Percentiles rank a stretch among this genome's conserved stretches.
Conservation (phyloP, 805 yeast genomes). For the Metschnikowia sp. region DNA sequence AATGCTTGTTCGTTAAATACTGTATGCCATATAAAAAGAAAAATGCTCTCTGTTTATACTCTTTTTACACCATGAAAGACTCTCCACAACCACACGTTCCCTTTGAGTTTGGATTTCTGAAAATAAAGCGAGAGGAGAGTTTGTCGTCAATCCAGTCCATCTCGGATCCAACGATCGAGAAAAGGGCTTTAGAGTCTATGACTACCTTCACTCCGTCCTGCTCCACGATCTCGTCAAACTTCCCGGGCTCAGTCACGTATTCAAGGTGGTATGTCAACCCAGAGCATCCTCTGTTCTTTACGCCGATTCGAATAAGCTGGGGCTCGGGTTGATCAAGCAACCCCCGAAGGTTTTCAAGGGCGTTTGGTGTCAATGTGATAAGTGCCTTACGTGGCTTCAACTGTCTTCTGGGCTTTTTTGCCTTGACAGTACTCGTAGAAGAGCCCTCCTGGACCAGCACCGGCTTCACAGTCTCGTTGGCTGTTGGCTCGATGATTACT, state of each 20-base stretch:
- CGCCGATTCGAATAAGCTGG: conserved; percentile 85
- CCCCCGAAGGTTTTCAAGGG: conserved; percentile 64
- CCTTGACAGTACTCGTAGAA: conserved; percentile 4
- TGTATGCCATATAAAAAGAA: conserved; percentile 1
- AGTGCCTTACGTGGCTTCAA: conserved; percentile 88
- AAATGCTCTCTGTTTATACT: not conserved
- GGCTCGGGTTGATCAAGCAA: conserved; percentile 82
- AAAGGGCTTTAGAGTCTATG: conserved; percentile 93
- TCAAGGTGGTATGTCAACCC: conserved; percentile 90
- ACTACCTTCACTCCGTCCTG: conserved; percentile 93
- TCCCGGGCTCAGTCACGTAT: conserved; percentile 87
- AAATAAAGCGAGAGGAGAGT: conserved; percentile 81
- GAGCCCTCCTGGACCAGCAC: not conserved
- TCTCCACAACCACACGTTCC: conserved; percentile 99
- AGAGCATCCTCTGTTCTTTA: conserved; percentile 94
- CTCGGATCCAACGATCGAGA: conserved; percentile 92
- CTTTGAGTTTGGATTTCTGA: conserved; percentile 93
- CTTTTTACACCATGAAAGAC: conserved; percentile 81
- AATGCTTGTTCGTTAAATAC: conserved; percentile 7
- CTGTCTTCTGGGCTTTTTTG: conserved; percentile 48
- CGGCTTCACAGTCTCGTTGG: not conserved
- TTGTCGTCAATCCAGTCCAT: conserved; percentile 99
- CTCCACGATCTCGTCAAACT: conserved; percentile 88
- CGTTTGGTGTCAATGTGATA: conserved; percentile 73
- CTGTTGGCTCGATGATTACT: conserved; percentile 2